Conservation (phyloP, 805 yeast genomes). For the Kuraishia capsulata region DNA sequence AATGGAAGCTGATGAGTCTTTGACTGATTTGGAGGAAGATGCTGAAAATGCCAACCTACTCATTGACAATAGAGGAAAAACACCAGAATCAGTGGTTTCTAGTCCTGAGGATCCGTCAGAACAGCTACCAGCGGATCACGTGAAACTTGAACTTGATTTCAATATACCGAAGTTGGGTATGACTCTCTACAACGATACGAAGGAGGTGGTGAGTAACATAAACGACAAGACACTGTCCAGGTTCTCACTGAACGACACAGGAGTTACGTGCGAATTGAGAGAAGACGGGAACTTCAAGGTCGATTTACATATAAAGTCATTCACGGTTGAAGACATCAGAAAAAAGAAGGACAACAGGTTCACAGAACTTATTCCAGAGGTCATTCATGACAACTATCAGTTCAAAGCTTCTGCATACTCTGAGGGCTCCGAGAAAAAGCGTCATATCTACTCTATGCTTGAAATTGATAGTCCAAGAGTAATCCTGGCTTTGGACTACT, state of each 20-base stretch:
- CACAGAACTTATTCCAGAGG: constrained; percentile 71
- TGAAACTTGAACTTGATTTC: constrained; percentile 39
- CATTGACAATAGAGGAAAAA: constrained; percentile 14
- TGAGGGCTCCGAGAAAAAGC: constrained; percentile 26
- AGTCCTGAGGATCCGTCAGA: constrained; percentile 5
- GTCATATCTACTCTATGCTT: constrained; percentile 40
- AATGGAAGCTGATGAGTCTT: constrained; percentile 28
- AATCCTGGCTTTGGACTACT: constrained; percentile 77
- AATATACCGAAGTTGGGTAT: constrained; percentile 56
- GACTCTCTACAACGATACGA: constrained; percentile 48
- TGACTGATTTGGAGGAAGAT: constrained; percentile 50
- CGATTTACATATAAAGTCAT: constrained; percentile 57
- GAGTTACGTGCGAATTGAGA: constrained; percentile 38
- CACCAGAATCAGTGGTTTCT: constrained; percentile 3
- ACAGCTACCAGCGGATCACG: constrained; percentile 14
- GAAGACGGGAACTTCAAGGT: constrained; percentile 49
- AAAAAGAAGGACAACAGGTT: constrained; percentile 55
- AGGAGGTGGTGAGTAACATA: constrained; percentile 18
- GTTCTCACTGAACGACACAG: constrained; percentile 52
- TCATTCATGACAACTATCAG: constrained; percentile 56
- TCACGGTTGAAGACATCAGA: constrained; percentile 72
- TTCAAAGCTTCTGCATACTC: constrained; percentile 48
- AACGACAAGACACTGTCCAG: constrained; percentile 38
- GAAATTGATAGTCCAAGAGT: constrained; percentile 75
- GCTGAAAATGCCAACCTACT: constrained; percentile 56